phyloP scores from a whole-genome alignment of 495 filamentous ascomycete genomes.

The Xanthoparmelia taractica region DNA sequence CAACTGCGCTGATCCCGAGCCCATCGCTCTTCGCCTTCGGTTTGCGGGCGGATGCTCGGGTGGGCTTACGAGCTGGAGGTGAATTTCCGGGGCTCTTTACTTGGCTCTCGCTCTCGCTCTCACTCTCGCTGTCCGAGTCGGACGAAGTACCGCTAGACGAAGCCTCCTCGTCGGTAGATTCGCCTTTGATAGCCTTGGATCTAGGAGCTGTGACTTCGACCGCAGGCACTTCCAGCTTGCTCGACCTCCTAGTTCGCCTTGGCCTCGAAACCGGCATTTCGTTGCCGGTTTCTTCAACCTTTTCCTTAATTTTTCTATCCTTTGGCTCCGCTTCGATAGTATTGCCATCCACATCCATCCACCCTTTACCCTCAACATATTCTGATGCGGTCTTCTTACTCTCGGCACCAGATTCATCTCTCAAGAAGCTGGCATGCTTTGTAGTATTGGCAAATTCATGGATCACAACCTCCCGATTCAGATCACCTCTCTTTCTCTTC shows the following conservation, averaged over 20 bases:
- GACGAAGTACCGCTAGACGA: conserved; percentile 23
- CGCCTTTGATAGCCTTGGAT: background rate
- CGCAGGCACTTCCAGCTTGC: conserved; percentile 11
- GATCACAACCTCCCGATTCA: conserved; percentile 49
- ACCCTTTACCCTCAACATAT: conserved; percentile 74
- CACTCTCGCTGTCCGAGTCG: conserved; percentile 8
- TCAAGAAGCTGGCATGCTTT: conserved; percentile 73
- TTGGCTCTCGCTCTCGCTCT: conserved; percentile 12
- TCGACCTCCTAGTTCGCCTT: conserved; percentile 7
- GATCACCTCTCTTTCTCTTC: conserved; percentile 46
- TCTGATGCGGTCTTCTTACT: conserved; percentile 39
- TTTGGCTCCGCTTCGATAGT: conserved; percentile 53
- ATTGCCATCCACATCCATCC: conserved; percentile 74
- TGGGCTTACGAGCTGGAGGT: background rate
- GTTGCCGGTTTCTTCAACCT: conserved; percentile 20
- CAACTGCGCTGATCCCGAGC: background rate
- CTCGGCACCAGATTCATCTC: conserved; percentile 34
- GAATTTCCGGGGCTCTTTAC: conserved; percentile 12
- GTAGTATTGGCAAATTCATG: conserved; percentile 76
- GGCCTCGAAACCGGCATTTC: background rate
- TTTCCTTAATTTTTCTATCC: conserved; percentile 8
- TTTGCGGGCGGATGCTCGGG: background rate
- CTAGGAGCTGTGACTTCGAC: conserved; percentile 10
- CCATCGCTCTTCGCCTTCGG: background rate
- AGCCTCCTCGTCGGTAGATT: conserved; percentile 20